Percentiles rank a stretch among this genome's conserved stretches.
These are phyloP conservation scores for Tylopilus felleus DNA, from an alignment of 768 basidiomycete genomes.

Conservation along the genomic window DNA sequence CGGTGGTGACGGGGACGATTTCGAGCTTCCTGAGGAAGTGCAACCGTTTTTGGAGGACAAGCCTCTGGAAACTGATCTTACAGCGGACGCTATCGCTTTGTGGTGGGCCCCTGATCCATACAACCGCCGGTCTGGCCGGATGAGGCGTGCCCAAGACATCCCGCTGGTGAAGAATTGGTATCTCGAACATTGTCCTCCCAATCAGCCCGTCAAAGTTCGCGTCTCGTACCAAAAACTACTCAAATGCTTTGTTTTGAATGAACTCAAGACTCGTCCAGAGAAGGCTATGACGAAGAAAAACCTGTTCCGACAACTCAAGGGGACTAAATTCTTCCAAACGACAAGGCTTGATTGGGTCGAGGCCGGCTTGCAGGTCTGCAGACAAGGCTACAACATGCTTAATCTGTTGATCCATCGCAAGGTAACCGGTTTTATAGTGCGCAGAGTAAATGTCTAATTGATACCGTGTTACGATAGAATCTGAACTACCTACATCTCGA, in stretches of 20 bases:
- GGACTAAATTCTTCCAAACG: slow-evolving; percentile 99
- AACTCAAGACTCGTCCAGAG: slow-evolving; percentile 81
- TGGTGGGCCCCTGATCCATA: slow-evolving; percentile 99
- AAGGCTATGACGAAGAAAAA: slow-evolving; percentile 99
- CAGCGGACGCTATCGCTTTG: slow-evolving; percentile 93
- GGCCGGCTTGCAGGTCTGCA: slow-evolving; percentile 95
- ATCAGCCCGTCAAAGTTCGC: slow-evolving; percentile 95
- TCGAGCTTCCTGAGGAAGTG: slow-evolving; percentile 75
- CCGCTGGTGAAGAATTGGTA: slow-evolving; percentile 99
- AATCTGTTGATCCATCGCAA: slow-evolving; percentile 99
- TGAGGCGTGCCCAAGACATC: slow-evolving; percentile 91
- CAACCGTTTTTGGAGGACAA: slow-evolving; percentile 79
- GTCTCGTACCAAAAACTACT: slow-evolving; percentile 98
- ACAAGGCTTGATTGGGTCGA: slow-evolving; percentile 99
- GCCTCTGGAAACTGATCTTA: slow-evolving; percentile 83
- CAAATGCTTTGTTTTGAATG: slow-evolving; percentile 94
- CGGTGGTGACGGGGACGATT: slow-evolving; percentile 80
- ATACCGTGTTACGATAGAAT: slow-evolving; percentile 46
- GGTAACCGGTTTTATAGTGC: slow-evolving; percentile 36
- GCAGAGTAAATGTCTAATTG: background rate
- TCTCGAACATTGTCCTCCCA: slow-evolving; percentile 95
- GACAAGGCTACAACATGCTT: slow-evolving; percentile 99
- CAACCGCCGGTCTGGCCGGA: slow-evolving; percentile 85
- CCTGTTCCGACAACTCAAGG: slow-evolving; percentile 90
- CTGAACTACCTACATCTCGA: slow-evolving; percentile 93